Conservation (phyloP, 2,329 filamentous ascomycete genomes). For the Cladophialophora bantiana region DNA sequence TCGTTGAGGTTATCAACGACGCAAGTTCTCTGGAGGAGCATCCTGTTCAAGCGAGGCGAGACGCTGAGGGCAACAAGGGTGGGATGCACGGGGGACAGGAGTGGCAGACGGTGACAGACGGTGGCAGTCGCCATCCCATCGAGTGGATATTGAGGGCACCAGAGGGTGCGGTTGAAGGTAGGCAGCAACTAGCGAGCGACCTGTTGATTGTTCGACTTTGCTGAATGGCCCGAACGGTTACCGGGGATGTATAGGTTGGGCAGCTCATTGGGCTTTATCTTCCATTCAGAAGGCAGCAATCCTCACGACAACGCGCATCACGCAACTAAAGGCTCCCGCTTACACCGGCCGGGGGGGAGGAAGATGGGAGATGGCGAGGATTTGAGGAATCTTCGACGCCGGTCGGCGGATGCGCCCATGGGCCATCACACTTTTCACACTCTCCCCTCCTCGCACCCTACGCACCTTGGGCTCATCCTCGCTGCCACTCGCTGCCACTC, state of each 20-base stretch:
- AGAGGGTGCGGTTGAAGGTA: conserved; percentile 11
- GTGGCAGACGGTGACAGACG: conserved; percentile 18
- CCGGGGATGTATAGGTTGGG: conserved; percentile 25
- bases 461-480: neutral
- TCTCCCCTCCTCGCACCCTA: neutral
- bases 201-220: neutral
- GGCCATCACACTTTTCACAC: conserved; percentile 8
- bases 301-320: conserved; percentile 33
- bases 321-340: conserved; percentile 32
- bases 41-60: conserved; percentile 9
- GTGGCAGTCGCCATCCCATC: conserved; percentile 13
- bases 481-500: neutral
- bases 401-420: conserved; percentile 9
- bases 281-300: conserved; percentile 32
- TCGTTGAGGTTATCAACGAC: conserved; percentile 3
- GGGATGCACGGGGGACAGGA: conserved; percentile 5
- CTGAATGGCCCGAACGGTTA: neutral
- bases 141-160: conserved; percentile 16
- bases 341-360: conserved; percentile 5
- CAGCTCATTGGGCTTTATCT: conserved; percentile 33
- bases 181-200: conserved; percentile 21
- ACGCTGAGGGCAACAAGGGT: conserved; percentile 3
- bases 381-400: conserved; percentile 5
- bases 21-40: neutral
- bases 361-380: conserved; percentile 3